Conservation (phyloP, 164 flowering plant species). For the Kingdonia uniflora region DNA sequence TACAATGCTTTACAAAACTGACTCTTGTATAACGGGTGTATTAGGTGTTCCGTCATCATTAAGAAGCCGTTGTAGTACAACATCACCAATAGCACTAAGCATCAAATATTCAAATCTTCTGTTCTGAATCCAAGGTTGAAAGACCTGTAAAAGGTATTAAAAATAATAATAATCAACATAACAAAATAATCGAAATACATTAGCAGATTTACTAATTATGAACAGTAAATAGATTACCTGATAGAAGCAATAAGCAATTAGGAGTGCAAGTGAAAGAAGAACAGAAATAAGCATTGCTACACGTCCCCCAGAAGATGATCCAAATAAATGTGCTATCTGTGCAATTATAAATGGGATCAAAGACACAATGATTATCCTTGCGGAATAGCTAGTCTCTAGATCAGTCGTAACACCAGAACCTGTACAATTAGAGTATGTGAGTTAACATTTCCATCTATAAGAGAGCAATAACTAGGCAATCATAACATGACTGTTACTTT, state of each 20-base stretch:
- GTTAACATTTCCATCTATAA: too few relatives aligned
- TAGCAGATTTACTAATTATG: background rate
- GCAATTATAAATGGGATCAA: constrained; percentile 74
- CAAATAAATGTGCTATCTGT: constrained; percentile 50
- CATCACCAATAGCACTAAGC: background rate
- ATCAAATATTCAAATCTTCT: constrained; percentile 22
- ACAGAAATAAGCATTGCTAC: constrained; percentile 51
- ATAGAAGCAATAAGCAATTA: constrained; percentile 55
- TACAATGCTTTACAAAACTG: background rate
- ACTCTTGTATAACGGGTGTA: background rate
- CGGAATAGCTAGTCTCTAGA: constrained; percentile 67
- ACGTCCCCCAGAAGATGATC: constrained; percentile 44
- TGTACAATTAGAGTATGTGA: constrained; percentile 21
- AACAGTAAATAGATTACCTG: constrained; percentile 42
- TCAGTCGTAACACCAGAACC: constrained; percentile 75
- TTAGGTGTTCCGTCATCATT: constrained; percentile 1
- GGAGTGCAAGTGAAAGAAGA: constrained; percentile 36
- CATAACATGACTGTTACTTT: too few relatives aligned
- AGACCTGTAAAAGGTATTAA: constrained; percentile 31
- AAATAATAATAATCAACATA: background rate
- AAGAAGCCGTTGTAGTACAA: constrained; percentile 9
- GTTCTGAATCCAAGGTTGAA: constrained; percentile 69
- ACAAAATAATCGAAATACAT: background rate
- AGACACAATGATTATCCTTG: constrained; percentile 74
- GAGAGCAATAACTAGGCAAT: too few relatives aligned